phyloP scores from a whole-genome alignment of 345 rosid species.

The Pelargonium nanum region DNA sequence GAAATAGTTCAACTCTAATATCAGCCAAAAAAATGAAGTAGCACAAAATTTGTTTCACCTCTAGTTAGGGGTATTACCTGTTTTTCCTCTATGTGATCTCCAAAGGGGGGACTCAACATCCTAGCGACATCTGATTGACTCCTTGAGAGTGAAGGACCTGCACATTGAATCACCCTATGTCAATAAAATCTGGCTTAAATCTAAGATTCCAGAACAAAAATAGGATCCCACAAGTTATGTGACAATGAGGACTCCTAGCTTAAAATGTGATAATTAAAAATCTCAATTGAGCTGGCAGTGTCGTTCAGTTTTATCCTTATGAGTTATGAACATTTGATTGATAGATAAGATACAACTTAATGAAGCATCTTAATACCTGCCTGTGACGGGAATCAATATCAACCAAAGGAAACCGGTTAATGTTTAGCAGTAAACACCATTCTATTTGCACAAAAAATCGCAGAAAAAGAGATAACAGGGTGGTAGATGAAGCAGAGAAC shows the following conservation, averaged over 20 bases:
- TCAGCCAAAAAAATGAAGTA: constrained; percentile 16
- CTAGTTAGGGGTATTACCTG: constrained; percentile 24
- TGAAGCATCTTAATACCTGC: neutral
- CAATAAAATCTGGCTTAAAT: no score
- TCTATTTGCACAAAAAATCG: neutral
- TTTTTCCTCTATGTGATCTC: constrained; percentile 52
- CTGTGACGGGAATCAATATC: neutral
- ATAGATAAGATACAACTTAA: neutral
- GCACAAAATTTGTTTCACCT: constrained; percentile 15
- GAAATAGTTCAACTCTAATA: constrained; percentile 13
- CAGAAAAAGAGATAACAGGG: neutral
- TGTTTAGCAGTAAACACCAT: no score
- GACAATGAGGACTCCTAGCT: no score
- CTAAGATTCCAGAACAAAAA: no score
- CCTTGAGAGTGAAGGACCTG: constrained; percentile 53
- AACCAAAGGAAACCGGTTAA: no score
- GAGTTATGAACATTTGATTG: neutral
- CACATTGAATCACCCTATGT: constrained; percentile 18
- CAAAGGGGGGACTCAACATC: constrained; percentile 32
- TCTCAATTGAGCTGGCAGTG: neutral
- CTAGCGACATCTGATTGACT: constrained; percentile 58
- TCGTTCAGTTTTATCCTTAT: neutral
- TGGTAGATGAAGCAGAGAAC: neutral
- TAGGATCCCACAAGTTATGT: no score
- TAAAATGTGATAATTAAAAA: neutral